phyloP scores from a whole-genome alignment of 768 basidiomycete species.

The Lepiota venenata region DNA sequence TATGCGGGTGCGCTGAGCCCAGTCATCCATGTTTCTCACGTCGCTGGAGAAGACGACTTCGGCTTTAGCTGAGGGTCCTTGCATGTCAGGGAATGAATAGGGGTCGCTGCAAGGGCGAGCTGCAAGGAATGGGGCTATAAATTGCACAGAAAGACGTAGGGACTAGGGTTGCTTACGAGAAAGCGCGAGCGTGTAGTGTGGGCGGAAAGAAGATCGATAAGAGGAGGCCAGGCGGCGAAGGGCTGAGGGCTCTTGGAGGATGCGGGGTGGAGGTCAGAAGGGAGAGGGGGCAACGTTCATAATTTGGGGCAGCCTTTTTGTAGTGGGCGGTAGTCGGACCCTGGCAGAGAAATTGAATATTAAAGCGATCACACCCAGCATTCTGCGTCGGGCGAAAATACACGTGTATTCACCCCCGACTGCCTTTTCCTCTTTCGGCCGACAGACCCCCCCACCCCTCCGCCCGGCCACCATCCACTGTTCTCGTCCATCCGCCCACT shows the following conservation, averaged over 20 bases:
- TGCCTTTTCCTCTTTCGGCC: slow-evolving; percentile 24
- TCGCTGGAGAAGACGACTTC: slow-evolving; percentile 79
- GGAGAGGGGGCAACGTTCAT: slow-evolving; percentile 23
- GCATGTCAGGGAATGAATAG: slow-evolving; percentile 23
- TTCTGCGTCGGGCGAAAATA: slow-evolving; percentile 61
- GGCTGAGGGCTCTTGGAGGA: slow-evolving; percentile 18
- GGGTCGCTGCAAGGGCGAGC: slow-evolving; percentile 3
- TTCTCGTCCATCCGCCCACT: background rate
- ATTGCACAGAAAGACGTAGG: slow-evolving; percentile 6
- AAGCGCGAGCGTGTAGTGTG: background rate
- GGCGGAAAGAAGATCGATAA: slow-evolving; percentile 17
- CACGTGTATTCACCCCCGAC: slow-evolving; percentile 74
- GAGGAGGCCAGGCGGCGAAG: slow-evolving; percentile 23
- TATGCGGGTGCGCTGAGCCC: slow-evolving; percentile 76
- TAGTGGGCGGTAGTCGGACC: slow-evolving; percentile 41
- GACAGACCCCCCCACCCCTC: slow-evolving; percentile 22
- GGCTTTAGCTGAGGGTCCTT: slow-evolving; percentile 28
- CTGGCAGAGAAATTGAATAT: slow-evolving; percentile 50
- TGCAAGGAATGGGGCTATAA: slow-evolving; percentile 10
- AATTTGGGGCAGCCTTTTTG: slow-evolving; percentile 37
- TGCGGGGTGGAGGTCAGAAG: slow-evolving; percentile 24
- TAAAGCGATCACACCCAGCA: slow-evolving; percentile 38
- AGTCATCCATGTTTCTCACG: slow-evolving; percentile 79
- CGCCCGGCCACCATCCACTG: background rate
- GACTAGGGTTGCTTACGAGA: slow-evolving; percentile 13